Evolutionary conservation across 2,329 filamentous ascomycete species (phyloP).

Genomic region (Aspergillus viridinutans): DNA sequence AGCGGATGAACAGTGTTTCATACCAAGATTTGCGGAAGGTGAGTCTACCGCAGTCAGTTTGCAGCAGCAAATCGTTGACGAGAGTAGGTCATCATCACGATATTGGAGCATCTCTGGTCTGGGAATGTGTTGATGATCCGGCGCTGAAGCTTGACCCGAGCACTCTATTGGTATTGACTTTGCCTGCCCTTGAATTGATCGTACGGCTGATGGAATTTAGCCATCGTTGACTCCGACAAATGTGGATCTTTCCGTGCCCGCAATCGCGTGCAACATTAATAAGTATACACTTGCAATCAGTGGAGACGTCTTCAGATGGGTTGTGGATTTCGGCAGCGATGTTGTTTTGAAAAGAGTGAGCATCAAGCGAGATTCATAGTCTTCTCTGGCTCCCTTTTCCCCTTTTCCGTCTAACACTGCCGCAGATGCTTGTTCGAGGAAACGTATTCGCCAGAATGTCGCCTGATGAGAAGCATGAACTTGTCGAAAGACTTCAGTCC

Average conservation of each 20-base stretch:
- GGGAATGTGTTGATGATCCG: slow-evolving; percentile 93
- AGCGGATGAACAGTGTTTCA: slow-evolving; percentile 79
- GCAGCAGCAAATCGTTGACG: background rate
- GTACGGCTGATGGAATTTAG: slow-evolving; percentile 36
- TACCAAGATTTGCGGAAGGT: slow-evolving; percentile 81
- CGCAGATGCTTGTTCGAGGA: slow-evolving; percentile 78
- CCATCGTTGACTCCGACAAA: slow-evolving; percentile 68
- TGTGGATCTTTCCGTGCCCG: slow-evolving; percentile 77
- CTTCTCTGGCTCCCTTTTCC: background rate
- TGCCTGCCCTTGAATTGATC: background rate
- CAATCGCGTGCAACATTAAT: slow-evolving; percentile 72
- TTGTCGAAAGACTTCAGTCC: slow-evolving; percentile 94
- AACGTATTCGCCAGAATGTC: slow-evolving; percentile 98
- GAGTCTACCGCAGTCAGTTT: slow-evolving; percentile 11
- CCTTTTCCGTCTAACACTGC: background rate
- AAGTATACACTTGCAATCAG: slow-evolving; percentile 88
- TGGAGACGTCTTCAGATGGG: slow-evolving; percentile 94
- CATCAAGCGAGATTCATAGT: slow-evolving; percentile 9
- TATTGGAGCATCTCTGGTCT: slow-evolving; percentile 67
- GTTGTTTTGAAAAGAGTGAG: slow-evolving; percentile 66
- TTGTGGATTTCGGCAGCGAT: slow-evolving; percentile 84
- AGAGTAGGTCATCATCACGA: slow-evolving; percentile 64
- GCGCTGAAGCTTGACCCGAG: slow-evolving; percentile 72
- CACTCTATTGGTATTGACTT: slow-evolving; percentile 60
- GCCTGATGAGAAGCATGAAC: slow-evolving; percentile 95